Base-by-base conservation (phyloP, 2,329 filamentous ascomycete genomes). In the Verticillium alfalfae region DNA sequence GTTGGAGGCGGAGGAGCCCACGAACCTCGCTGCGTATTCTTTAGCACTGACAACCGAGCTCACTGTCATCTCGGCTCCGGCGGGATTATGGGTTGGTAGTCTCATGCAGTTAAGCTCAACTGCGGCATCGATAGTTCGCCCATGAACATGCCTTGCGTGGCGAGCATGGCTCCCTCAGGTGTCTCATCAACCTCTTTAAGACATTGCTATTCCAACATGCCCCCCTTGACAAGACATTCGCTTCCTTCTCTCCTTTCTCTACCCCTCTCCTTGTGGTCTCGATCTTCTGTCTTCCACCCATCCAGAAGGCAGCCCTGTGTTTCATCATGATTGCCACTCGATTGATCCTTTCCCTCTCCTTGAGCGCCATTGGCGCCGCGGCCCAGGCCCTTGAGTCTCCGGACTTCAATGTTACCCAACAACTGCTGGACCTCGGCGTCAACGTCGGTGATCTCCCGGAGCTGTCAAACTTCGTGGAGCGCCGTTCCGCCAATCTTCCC, bases 391-490 rank as follows among this genome's bases (percentile, higher is more conserved):
- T 62, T 34, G 55, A 57, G 18, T 52, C 61, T 26, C 45, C 56
- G 3, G 56, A 62, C 34, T 66, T 67, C 57, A 62, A 67, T 39
- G 59, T 65, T 16, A 62, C 59, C 7, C 45, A 64, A 26, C 65
- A 61, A 15, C 63, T 68, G 9, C 31, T 62, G 22, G 39, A 64
- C 8, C 60, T 61, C 5, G 66, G 67, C 31, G 34, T 69, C 34
- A 57, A 65, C 7, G 39, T 66, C 7, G 55, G 59, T 8, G 49
- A 64, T 38, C 22, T 67, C 12, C 63, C 66, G 12, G 56, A 31
- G 5, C 62, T 65, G 6, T 26, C 22, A 12, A 41, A 56, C 8
- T 37, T 63, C 13, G 36, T 26, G 22, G 54, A 62, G 13, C 41
- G 36, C 45, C 56, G 59, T 34, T 10, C 58, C 1, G n/a, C 45